Evolutionary conservation across 2,329 filamentous ascomycete species (phyloP), one percentile per base, ranked within the genome.

Genomic region (Lecanicillium sp.): DNA sequence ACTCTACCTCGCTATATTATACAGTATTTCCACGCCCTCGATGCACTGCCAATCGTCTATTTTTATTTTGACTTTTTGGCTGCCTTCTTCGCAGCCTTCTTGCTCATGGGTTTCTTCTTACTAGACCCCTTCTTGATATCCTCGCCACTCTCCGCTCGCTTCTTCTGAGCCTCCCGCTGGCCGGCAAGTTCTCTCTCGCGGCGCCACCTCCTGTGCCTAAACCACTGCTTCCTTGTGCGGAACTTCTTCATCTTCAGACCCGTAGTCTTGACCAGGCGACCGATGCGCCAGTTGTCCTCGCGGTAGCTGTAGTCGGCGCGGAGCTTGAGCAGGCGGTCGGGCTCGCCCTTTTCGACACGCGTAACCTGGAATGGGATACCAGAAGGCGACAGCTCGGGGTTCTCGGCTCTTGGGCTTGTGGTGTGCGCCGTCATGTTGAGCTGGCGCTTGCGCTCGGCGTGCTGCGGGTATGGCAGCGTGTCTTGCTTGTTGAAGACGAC

Each of bases 401-500:
- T 48, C 4, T 57, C 50, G 2, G 52, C 52, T 3, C 57, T 49
- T 30, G 59, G 55, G 35, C 59, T 61, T 48, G 75, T 66, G 31
- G 68, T 59, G 20, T 65, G 57, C 15, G 70, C 75, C 5, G 80
- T 68, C 74, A 94, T 83, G 51, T 83, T 84, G 43, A 98, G 71
- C 37, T 78, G 75, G 48, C 92, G 75, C 52, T 80, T 76, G 40
- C 85, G 78, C 45, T 83, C 77, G 4, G 83, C 82, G 56, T 90
- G 83, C 18, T 63, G 65, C 1, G 85, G 81, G 54, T 84, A 79
- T 0, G 92, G 92, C 2, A 98, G 76, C 22, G 70, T 78, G 52
- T 94, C 85, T 13, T 80, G 70, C 56, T 87, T 86, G 58, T 89
- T 75, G 60, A 95, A 89, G 25, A 85, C 84, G 15, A 98, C 83